Percentiles rank a stretch among this genome's conserved stretches.
phyloP scores from a whole-genome alignment of 139 green algal species.

The Tetraselmis striata region DNA sequence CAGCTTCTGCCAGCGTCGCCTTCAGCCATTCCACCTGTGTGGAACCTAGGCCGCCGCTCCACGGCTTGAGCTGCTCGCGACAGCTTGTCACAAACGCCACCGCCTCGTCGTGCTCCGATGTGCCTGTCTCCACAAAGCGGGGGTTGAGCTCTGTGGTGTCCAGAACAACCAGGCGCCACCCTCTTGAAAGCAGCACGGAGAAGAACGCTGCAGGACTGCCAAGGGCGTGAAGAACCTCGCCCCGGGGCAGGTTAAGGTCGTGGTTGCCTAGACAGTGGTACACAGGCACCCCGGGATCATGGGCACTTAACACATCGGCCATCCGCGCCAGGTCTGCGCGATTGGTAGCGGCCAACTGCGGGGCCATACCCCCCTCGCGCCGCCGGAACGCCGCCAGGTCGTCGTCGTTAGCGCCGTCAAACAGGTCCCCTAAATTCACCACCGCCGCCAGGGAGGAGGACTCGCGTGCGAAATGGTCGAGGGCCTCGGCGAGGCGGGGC shows the following conservation, averaged over 20 bases:
- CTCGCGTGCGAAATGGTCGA: too few relatives aligned
- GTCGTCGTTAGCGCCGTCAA: too few relatives aligned
- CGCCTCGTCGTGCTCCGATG: too few relatives aligned
- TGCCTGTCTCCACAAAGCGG: too few relatives aligned
- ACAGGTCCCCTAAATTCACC: too few relatives aligned
- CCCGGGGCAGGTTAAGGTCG: conserved; percentile 39
- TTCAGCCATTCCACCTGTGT: conserved; percentile 33
- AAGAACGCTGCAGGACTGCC: conserved; percentile 49
- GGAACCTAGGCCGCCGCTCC: conserved; percentile 54
- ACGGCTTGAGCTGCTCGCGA: conserved; percentile 44
- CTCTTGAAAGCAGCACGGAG: conserved; percentile 10
- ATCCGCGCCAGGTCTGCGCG: too few relatives aligned
- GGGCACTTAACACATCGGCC: too few relatives aligned
- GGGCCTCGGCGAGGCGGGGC: too few relatives aligned
- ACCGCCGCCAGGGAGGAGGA: too few relatives aligned
- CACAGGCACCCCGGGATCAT: conserved; percentile 15
- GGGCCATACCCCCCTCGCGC: too few relatives aligned
- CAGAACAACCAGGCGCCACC: conserved; percentile 63
- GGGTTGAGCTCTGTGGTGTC: conserved; percentile 69
- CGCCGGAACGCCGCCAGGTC: too few relatives aligned
- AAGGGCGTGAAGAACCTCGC: conserved; percentile 30
- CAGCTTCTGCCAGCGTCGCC: conserved; percentile 11
- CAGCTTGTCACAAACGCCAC: conserved; percentile 34
- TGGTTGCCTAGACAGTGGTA: conserved; percentile 67
- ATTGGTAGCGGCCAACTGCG: too few relatives aligned